Conservation (phyloP, 345 rosid species). For the Eucalyptus pauciflora region DNA sequence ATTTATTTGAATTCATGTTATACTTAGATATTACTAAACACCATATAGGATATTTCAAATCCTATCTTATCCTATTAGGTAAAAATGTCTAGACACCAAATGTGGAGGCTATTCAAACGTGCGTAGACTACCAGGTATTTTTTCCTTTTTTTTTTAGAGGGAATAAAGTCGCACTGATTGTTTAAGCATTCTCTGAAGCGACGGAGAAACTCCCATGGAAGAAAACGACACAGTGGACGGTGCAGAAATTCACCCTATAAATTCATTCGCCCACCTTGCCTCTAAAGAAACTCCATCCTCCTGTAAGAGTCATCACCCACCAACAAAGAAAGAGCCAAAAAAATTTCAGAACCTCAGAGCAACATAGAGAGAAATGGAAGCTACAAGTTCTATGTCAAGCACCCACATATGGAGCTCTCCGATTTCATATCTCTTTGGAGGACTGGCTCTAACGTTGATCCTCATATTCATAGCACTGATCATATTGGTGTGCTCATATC, state of each 20-base stretch:
- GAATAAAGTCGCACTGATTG: not conserved
- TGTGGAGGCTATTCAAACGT: not conserved
- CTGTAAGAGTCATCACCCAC: not conserved
- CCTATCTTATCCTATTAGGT: not conserved
- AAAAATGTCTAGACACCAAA: not conserved
- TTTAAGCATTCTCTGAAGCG: not conserved
- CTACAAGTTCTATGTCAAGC: not conserved
- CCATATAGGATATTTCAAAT: not conserved
- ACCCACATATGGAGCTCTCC: constrained; percentile 10
- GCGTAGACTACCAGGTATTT: not conserved
- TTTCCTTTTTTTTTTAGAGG: not conserved
- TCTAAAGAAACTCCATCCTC: not conserved
- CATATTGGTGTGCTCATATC: constrained; percentile 7
- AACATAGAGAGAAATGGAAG: not conserved
- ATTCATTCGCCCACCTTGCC: not conserved
- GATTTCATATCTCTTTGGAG: constrained; percentile 20
- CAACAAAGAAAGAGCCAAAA: not conserved
- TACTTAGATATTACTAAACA: not conserved
- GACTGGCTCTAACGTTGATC: constrained; percentile 1
- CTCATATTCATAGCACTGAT: constrained; percentile 5
- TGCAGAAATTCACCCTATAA: not conserved
- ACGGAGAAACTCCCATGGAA: not conserved
- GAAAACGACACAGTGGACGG: not conserved
- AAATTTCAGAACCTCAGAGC: not conserved
- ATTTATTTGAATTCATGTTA: not conserved